phyloP scores from a whole-genome alignment of 1,139 yeast species.

The Wickerhamiella pararugosa region DNA sequence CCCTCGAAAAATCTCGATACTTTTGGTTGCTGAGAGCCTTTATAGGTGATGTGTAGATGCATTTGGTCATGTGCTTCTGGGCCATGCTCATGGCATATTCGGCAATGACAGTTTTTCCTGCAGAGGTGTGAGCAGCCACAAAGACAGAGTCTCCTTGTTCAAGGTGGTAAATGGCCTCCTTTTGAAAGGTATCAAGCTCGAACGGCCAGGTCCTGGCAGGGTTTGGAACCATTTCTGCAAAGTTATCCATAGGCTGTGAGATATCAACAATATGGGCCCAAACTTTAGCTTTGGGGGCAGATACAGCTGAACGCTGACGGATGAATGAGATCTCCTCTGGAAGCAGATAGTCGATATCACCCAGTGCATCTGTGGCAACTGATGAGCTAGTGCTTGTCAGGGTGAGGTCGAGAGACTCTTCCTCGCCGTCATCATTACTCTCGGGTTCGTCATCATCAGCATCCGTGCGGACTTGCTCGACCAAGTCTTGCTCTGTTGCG shows the following conservation, averaged over 20 bases:
- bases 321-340: conserved; percentile 47
- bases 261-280: conserved; percentile 97
- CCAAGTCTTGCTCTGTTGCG: neutral
- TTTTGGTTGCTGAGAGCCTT: conserved; percentile 94
- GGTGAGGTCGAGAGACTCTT: conserved; percentile 2
- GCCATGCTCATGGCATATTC: conserved; percentile 98
- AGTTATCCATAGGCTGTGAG: conserved; percentile 69
- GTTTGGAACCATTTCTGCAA: conserved; percentile 74
- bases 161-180: conserved; percentile 89
- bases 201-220: conserved; percentile 93
- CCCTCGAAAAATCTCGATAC: conserved; percentile 81
- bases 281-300: conserved; percentile 33
- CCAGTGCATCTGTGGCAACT: conserved; percentile 11
- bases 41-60: conserved; percentile 93
- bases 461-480: neutral
- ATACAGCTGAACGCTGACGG: conserved; percentile 18
- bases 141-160: conserved; percentile 96
- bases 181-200: conserved; percentile 86
- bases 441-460: conserved; percentile 7
- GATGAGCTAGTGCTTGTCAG: neutral
- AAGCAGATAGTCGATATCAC: conserved; percentile 59
- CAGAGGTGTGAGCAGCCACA: conserved; percentile 97
- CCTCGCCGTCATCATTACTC: conserved; percentile 10
- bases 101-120: conserved; percentile 91
- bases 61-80: conserved; percentile 76